phyloP scores from a whole-genome alignment of 179 eudicot species.

The Spergularia azorica region DNA sequence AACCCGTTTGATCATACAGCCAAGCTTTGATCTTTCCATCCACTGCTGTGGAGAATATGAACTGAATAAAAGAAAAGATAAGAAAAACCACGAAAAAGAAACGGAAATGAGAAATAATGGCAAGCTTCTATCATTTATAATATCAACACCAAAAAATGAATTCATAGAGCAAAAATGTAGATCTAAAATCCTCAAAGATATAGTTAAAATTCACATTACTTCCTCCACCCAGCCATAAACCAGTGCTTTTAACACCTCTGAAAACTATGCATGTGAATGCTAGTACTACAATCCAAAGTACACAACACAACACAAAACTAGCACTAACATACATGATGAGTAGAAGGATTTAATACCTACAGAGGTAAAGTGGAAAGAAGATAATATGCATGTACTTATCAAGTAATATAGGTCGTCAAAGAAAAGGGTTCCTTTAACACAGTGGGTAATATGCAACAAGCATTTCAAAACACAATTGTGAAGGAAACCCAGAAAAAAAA shows the following conservation, averaged over 20 bases:
- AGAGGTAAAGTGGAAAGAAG: background rate
- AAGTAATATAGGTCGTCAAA: constrained; percentile 4
- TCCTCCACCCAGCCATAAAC: background rate
- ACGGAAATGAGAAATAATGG: background rate
- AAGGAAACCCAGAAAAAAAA: constrained; percentile 14
- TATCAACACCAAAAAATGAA: constrained; percentile 6
- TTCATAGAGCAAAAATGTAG: background rate
- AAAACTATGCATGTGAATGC: constrained; percentile 4
- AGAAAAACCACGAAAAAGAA: background rate
- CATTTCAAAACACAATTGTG: constrained; percentile 17
- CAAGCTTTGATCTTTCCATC: constrained; percentile 65
- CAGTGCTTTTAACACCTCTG: background rate
- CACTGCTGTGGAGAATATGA: constrained; percentile 48
- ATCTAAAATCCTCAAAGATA: background rate
- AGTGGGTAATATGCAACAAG: constrained; percentile 20
- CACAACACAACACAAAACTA: background rate
- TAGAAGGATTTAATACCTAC: background rate
- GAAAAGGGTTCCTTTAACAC: constrained; percentile 13
- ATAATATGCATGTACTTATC: too few species aligned
- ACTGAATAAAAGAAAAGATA: constrained; percentile 32
- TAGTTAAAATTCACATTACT: background rate
- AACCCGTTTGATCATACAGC: constrained; percentile 46
- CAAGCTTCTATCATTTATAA: background rate
- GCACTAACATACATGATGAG: background rate
- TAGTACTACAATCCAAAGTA: background rate